Percentiles rank a stretch among this genome's conserved stretches.
phyloP scores from a whole-genome alignment of 2,329 filamentous ascomycete genomes.

The Fusarium ambrosium region DNA sequence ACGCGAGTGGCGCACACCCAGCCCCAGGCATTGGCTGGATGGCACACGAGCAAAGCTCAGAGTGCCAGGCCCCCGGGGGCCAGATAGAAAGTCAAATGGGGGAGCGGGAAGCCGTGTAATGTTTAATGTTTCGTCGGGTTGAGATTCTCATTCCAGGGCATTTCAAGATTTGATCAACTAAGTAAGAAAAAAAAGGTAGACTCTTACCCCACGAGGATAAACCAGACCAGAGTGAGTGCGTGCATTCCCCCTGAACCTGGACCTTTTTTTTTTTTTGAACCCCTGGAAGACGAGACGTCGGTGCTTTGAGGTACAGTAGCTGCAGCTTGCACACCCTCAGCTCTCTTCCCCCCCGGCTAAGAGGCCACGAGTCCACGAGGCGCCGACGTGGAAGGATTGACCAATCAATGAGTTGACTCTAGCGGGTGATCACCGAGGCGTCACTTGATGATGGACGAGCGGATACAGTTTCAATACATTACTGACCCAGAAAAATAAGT shows the following conservation, averaged over 20 bases:
- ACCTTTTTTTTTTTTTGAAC: background rate
- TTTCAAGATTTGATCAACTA: too few relatives aligned
- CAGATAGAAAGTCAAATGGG: background rate
- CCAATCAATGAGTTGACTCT: background rate
- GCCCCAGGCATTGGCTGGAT: background rate
- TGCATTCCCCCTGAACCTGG: background rate
- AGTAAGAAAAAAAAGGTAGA: too few relatives aligned
- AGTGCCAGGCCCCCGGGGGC: background rate
- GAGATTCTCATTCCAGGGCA: background rate
- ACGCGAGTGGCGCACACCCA: slow-evolving; percentile 14
- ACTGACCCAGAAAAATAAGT: background rate
- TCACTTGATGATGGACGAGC: slow-evolving; percentile 5
- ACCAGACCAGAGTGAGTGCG: too few relatives aligned
- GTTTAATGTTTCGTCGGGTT: background rate
- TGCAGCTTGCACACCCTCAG: slow-evolving; percentile 2
- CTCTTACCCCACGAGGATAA: too few relatives aligned
- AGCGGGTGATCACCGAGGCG: background rate
- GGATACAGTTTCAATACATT: background rate
- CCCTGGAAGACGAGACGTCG: background rate
- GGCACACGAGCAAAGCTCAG: background rate
- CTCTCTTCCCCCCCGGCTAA: background rate
- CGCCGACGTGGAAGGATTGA: background rate
- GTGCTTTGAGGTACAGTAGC: background rate
- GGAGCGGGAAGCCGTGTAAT: background rate
- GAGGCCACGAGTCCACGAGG: slow-evolving; percentile 10